Conservation (phyloP, 805 yeast species). For the Ogataea kodamae region DNA sequence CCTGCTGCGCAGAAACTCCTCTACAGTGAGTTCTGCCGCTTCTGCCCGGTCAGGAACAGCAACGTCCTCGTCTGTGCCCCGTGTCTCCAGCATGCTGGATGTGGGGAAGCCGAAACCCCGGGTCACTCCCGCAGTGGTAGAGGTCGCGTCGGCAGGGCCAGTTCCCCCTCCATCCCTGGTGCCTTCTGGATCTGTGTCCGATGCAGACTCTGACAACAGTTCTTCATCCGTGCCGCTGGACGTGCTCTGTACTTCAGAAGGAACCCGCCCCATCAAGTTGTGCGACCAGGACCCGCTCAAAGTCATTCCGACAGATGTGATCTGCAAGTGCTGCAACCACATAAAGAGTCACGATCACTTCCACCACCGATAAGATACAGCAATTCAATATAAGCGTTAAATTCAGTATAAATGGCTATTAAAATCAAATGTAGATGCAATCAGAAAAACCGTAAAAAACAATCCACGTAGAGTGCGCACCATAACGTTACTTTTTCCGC, state of each 20-base stretch:
- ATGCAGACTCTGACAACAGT: slow-evolving; percentile 1
- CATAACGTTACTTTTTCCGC: slow-evolving; percentile 14
- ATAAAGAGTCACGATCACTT: slow-evolving; percentile 19
- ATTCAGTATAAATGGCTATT: slow-evolving; percentile 5
- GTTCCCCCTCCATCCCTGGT: too few species aligned
- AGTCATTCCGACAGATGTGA: slow-evolving; percentile 26
- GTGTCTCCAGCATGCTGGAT: slow-evolving; percentile 15
- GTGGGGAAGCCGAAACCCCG: slow-evolving; percentile 12
- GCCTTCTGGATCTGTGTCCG: background rate
- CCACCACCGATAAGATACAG: slow-evolving; percentile 3
- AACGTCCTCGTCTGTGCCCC: slow-evolving; percentile 11
- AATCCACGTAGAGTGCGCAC: too few species aligned
- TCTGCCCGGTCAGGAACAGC: slow-evolving; percentile 17
- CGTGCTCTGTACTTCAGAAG: slow-evolving; percentile 25
- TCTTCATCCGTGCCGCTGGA: slow-evolving; percentile 18
- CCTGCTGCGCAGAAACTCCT: slow-evolving; percentile 6
- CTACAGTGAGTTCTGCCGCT: slow-evolving; percentile 12
- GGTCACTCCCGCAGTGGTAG: slow-evolving; percentile 13
- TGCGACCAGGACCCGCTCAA: slow-evolving; percentile 20
- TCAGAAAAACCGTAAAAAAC: too few species aligned
- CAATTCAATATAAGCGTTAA: too few species aligned
- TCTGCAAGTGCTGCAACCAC: slow-evolving; percentile 25
- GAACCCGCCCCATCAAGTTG: slow-evolving; percentile 21
- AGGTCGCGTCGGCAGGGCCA: slow-evolving; percentile 7
- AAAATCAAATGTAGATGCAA: slow-evolving; percentile 9